Conservation (phyloP, 371 early-diverging fungal genomes). For the Syncephalastrum racemosum region DNA sequence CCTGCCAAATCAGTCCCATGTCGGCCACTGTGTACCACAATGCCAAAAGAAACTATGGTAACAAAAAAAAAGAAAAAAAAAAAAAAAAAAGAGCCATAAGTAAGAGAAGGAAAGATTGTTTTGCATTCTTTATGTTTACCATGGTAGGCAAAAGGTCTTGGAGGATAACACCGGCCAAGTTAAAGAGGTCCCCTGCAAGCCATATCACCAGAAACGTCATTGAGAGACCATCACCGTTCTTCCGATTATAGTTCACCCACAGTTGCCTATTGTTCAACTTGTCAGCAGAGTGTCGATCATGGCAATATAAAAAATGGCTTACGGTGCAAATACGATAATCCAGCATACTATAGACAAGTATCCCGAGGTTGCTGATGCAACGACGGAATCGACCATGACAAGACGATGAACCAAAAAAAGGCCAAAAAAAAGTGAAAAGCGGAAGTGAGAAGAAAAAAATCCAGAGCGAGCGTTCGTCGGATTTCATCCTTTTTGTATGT, state of each 20-base stretch:
- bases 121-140: slow-evolving; percentile 18
- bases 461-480: no score
- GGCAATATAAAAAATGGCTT: slow-evolving; percentile 23
- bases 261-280: slow-evolving; percentile 40
- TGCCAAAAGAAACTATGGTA: slow-evolving; percentile 36
- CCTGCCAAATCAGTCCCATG: slow-evolving; percentile 54
- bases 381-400: slow-evolving; percentile 15
- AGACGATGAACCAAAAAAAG: neutral
- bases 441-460: slow-evolving; percentile 41
- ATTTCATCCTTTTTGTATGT: no score
- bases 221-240: slow-evolving; percentile 66
- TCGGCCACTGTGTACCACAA: slow-evolving; percentile 53
- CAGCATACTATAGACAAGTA: slow-evolving; percentile 57
- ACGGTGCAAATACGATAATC: slow-evolving; percentile 67
- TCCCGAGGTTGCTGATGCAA: slow-evolving; percentile 34
- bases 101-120: neutral
- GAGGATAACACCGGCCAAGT: slow-evolving; percentile 73
- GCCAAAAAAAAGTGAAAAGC: neutral
- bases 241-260: slow-evolving; percentile 59
- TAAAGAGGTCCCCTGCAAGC: slow-evolving; percentile 83
- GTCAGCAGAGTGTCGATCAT: neutral
- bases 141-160: slow-evolving; percentile 73
- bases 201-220: slow-evolving; percentile 75
- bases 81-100: neutral
- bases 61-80: neutral